Conservation (phyloP, 495 filamentous ascomycete species). For the Letharia columbiana region DNA sequence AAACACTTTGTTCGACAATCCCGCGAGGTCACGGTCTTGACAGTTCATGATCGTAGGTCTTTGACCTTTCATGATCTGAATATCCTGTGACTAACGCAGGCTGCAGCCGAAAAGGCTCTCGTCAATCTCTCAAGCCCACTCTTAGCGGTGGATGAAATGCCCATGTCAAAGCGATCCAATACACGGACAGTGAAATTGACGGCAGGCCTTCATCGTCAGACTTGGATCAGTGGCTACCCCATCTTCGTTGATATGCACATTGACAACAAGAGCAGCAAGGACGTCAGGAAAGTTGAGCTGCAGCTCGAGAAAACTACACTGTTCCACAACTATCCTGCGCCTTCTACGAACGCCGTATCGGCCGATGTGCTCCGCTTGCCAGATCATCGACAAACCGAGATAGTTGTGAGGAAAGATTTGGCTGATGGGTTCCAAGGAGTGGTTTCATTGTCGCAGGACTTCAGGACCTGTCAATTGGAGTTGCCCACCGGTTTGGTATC, state of each 20-base stretch:
- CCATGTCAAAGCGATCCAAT: constrained; percentile 29
- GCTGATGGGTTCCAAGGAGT: constrained; percentile 39
- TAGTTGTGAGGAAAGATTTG: constrained; percentile 34
- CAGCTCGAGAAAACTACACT: constrained; percentile 31
- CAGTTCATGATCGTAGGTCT: constrained; percentile 29
- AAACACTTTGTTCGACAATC: constrained; percentile 33
- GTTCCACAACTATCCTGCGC: constrained; percentile 34
- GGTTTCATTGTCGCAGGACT: constrained; percentile 36
- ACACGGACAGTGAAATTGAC: constrained; percentile 40
- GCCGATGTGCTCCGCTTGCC: constrained; percentile 45
- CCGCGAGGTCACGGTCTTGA: constrained; percentile 27
- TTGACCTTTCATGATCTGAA: background rate
- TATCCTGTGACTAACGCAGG: constrained; percentile 10
- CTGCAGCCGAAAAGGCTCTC: constrained; percentile 44
- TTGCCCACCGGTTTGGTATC: constrained; percentile 44
- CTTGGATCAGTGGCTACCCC: constrained; percentile 49
- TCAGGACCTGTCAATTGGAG: constrained; percentile 44
- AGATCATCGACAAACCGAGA: constrained; percentile 40
- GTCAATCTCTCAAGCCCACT: constrained; percentile 43
- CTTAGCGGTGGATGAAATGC: constrained; percentile 41
- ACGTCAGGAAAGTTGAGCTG: constrained; percentile 41
- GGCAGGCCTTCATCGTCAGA: constrained; percentile 47
- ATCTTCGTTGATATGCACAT: constrained; percentile 48
- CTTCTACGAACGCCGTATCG: constrained; percentile 38
- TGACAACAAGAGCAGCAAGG: constrained; percentile 39